These are phyloP conservation scores for Huntiella bhutanensis DNA, from an alignment of 2,329 filamentous ascomycete species.

Conservation along the genomic window DNA sequence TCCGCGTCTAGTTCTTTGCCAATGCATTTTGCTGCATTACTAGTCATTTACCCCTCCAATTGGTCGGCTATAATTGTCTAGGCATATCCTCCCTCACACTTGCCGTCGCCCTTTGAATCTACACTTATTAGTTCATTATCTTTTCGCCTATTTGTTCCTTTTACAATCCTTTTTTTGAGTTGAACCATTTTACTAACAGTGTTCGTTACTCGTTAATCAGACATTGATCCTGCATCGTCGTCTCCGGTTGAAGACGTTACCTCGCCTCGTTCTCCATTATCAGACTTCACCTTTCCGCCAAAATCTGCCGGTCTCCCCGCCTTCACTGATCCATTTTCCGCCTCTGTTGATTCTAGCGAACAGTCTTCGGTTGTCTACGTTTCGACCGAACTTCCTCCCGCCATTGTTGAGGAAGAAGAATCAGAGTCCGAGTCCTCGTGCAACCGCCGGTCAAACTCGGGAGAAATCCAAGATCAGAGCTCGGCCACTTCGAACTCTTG, in stretches of 20 bases:
- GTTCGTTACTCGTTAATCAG: not conserved
- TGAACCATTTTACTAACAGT: no score
- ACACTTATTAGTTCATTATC: no score
- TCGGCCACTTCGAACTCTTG: conserved; percentile 7
- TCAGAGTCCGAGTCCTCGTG: conserved; percentile 6
- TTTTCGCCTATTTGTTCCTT: no score
- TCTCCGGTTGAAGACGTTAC: not conserved
- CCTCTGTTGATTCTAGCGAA: not conserved
- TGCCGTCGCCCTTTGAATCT: not conserved
- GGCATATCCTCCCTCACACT: not conserved
- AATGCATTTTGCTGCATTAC: no score
- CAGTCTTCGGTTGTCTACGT: conserved; percentile 2
- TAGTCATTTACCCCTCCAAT: no score
- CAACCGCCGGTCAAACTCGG: conserved; percentile 4
- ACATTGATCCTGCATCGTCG: conserved; percentile 3
- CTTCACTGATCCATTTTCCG: no score
- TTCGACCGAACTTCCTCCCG: conserved; percentile 3
- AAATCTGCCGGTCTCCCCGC: no score
- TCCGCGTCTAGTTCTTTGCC: no score
- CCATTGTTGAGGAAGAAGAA: conserved; percentile 8
- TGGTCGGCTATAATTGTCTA: not conserved
- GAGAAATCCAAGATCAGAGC: conserved; percentile 8
- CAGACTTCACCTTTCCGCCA: no score
- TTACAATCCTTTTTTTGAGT: no score
- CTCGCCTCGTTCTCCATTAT: conserved; percentile 3